These are phyloP conservation scores for Leucaena leucocephala DNA, from an alignment of 306 rosid genomes.

Conservation along the genomic window DNA sequence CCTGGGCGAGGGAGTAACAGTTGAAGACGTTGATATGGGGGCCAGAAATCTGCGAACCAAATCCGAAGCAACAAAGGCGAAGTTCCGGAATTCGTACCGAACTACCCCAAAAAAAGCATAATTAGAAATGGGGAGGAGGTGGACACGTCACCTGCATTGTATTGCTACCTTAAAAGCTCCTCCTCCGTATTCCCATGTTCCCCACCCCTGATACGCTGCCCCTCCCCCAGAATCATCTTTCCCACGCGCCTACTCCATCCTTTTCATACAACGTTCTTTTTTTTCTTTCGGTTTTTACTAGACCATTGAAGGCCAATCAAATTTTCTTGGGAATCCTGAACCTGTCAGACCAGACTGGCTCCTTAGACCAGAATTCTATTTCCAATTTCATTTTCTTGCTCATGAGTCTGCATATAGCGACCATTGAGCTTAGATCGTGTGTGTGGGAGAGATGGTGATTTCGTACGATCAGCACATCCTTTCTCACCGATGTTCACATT, in stretches of 20 bases:
- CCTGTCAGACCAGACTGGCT: neutral
- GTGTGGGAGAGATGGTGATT: too few species aligned
- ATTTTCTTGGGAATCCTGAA: neutral
- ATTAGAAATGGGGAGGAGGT: conserved; percentile 35
- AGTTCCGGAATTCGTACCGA: conserved; percentile 18
- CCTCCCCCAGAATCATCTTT: neutral
- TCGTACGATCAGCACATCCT: neutral
- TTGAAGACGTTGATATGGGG: conserved; percentile 8
- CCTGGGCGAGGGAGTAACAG: neutral
- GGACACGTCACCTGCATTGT: conserved; percentile 38
- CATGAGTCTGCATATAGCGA: neutral
- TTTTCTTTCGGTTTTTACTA: too few species aligned
- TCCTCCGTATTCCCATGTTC: conserved; percentile 18
- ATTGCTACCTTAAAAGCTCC: conserved; percentile 53
- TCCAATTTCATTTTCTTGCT: neutral
- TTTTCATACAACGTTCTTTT: too few species aligned
- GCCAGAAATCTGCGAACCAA: conserved; percentile 22
- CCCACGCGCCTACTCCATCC: conserved; percentile 29
- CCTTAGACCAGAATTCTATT: neutral
- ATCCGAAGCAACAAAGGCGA: conserved; percentile 17
- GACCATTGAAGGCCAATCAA: neutral
- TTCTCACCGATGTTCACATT: neutral
- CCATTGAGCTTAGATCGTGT: neutral
- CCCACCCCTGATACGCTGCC: conserved; percentile 10
- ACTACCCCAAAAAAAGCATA: conserved; percentile 42